phyloP scores from a whole-genome alignment of 306 rosid species.

The Lablab purpureus region DNA sequence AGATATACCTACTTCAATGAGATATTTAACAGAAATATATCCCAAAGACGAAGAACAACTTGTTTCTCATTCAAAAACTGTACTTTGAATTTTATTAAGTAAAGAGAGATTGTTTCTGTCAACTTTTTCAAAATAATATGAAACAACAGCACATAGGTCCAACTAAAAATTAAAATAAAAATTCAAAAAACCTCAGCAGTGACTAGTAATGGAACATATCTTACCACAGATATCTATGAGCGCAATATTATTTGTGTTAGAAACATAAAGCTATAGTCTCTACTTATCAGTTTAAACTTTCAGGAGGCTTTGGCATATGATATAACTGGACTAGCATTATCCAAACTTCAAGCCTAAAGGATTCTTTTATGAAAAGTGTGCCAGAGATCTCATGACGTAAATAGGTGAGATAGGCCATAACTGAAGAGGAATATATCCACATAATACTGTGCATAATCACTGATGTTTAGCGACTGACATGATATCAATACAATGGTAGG shows the following conservation, averaged over 20 bases:
- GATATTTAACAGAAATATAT: not conserved
- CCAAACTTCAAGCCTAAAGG: not conserved
- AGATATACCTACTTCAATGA: constrained; percentile 24
- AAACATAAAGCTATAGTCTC: constrained; percentile 4
- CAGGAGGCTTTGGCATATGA: too few relatives aligned
- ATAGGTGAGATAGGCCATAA: not conserved
- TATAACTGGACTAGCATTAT: not conserved
- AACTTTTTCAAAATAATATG: constrained; percentile 3
- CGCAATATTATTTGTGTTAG: not conserved
- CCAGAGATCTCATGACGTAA: not conserved
- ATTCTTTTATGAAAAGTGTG: not conserved
- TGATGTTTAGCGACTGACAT: not conserved
- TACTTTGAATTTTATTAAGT: not conserved
- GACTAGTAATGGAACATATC: not conserved
- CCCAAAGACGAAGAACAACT: not conserved
- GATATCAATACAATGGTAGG: not conserved
- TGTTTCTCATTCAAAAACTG: not conserved
- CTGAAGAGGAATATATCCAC: not conserved
- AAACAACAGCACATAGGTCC: not conserved
- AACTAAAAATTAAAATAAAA: not conserved
- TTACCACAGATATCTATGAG: not conserved
- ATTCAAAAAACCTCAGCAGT: not conserved
- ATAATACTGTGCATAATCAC: constrained; percentile 1
- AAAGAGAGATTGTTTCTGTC: not conserved
- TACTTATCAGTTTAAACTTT: not conserved